Evolutionary conservation across 2,329 filamentous ascomycete genomes (phyloP).

Genomic region (Sporothrix mexicana): DNA sequence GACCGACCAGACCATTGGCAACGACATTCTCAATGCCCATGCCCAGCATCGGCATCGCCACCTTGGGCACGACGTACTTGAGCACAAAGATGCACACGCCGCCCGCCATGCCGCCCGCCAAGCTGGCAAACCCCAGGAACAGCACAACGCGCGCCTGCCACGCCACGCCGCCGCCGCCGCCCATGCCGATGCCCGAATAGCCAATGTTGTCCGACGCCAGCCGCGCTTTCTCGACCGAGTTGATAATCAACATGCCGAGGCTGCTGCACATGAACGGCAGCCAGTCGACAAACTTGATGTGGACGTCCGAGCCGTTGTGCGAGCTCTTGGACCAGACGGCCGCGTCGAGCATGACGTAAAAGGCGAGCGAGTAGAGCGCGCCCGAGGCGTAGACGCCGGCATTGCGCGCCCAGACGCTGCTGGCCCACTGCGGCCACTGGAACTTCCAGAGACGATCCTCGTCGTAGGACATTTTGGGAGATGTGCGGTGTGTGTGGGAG

Average conservation of each 20-base stretch:
- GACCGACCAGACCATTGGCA: slow-evolving; percentile 66
- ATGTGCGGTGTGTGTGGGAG: neutral
- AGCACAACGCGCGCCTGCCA: slow-evolving; percentile 73
- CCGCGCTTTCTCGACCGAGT: slow-evolving; percentile 70
- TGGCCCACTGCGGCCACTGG: slow-evolving; percentile 69
- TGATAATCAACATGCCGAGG: slow-evolving; percentile 74
- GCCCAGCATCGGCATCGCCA: slow-evolving; percentile 64
- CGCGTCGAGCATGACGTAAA: slow-evolving; percentile 71
- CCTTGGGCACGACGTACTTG: slow-evolving; percentile 64
- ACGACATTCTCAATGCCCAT: slow-evolving; percentile 73
- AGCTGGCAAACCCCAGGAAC: slow-evolving; percentile 68
- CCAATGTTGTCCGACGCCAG: slow-evolving; percentile 67
- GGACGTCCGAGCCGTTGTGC: slow-evolving; percentile 64
- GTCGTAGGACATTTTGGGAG: slow-evolving; percentile 44
- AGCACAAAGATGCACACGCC: slow-evolving; percentile 72
- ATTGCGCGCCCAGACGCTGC: slow-evolving; percentile 67
- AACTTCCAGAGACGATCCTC: slow-evolving; percentile 73
- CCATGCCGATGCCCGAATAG: slow-evolving; percentile 55
- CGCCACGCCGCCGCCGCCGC: slow-evolving; percentile 54
- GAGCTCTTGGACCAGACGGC: slow-evolving; percentile 69
- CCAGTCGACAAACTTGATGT: slow-evolving; percentile 73
- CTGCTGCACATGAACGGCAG: slow-evolving; percentile 70
- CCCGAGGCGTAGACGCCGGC: slow-evolving; percentile 67
- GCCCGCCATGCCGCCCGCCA: slow-evolving; percentile 71
- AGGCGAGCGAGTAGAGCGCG: slow-evolving; percentile 69